phyloP scores from a whole-genome alignment of 768 basidiomycete genomes.

The Tubosaeta sp. region DNA sequence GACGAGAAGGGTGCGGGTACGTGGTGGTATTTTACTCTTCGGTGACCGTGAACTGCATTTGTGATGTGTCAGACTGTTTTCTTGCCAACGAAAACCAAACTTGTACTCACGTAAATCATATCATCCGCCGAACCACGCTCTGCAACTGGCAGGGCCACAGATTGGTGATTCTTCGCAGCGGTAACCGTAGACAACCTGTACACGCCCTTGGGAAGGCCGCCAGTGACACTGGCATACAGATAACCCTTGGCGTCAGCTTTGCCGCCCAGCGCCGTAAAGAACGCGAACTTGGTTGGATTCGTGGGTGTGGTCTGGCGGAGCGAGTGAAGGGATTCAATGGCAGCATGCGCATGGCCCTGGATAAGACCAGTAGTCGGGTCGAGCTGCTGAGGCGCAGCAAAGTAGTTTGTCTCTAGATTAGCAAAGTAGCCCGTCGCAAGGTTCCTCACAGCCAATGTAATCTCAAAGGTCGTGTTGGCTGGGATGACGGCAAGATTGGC shows the following conservation, averaged over 20 bases:
- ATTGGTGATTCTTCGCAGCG: slow-evolving; percentile 46
- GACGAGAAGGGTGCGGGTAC: too few relatives aligned
- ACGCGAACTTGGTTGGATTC: slow-evolving; percentile 50
- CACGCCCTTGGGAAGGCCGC: slow-evolving; percentile 50
- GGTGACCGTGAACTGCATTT: slow-evolving; percentile 25
- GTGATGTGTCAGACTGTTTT: slow-evolving; percentile 3
- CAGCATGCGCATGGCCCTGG: slow-evolving; percentile 61
- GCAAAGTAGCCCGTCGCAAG: slow-evolving; percentile 55
- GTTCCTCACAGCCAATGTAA: slow-evolving; percentile 44
- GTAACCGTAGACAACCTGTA: slow-evolving; percentile 46
- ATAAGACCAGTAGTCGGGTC: slow-evolving; percentile 43
- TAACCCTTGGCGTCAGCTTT: slow-evolving; percentile 40
- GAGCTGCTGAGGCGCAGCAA: slow-evolving; percentile 52
- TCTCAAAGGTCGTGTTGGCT: slow-evolving; percentile 48
- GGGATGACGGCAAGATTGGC: slow-evolving; percentile 39
- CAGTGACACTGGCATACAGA: slow-evolving; percentile 44
- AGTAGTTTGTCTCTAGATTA: slow-evolving; percentile 51
- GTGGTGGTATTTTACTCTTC: too few relatives aligned
- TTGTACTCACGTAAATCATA: slow-evolving; percentile 34
- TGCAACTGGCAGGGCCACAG: slow-evolving; percentile 32
- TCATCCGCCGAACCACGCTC: slow-evolving; percentile 42
- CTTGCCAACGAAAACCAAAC: background rate
- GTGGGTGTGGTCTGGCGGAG: slow-evolving; percentile 46
- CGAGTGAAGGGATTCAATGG: slow-evolving; percentile 48
- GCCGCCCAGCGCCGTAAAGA: slow-evolving; percentile 53